Evolutionary conservation across 2,329 filamentous ascomycete genomes (phyloP).

Genomic region (Verticillium nonalfalfae): DNA sequence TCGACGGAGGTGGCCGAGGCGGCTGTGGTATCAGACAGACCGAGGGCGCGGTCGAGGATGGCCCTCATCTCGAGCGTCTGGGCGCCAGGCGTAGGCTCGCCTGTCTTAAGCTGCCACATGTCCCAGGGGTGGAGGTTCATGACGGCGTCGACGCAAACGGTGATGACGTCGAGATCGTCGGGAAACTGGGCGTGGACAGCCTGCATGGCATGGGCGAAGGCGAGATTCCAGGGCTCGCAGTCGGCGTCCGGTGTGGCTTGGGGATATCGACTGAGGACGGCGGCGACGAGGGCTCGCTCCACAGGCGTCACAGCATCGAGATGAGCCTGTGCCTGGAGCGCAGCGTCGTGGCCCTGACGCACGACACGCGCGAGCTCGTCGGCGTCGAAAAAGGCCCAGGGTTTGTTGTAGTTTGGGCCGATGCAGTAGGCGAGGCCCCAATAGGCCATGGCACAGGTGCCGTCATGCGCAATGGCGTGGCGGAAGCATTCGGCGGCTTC

Average conservation of each 20-base stretch:
- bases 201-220: conserved; percentile 42
- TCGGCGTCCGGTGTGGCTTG: conserved; percentile 38
- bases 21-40: conserved; percentile 24
- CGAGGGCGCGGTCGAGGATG: conserved; percentile 39
- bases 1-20: conserved; percentile 16
- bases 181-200: conserved; percentile 26
- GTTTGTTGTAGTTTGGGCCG: conserved; percentile 73
- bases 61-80: conserved; percentile 18
- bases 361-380: conserved; percentile 49
- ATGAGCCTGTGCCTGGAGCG: conserved; percentile 33
- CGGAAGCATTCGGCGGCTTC: conserved; percentile 62
- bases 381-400: conserved; percentile 65
- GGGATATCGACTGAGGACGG: conserved; percentile 57
- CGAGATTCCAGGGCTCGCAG: conserved; percentile 47
- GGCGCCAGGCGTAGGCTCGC: conserved; percentile 13
- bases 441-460: conserved; percentile 53
- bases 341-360: conserved; percentile 37
- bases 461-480: conserved; percentile 47
- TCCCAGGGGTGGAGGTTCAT: conserved; percentile 43
- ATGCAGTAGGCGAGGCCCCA: conserved; percentile 67
- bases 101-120: conserved; percentile 32
- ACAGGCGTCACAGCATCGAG: conserved; percentile 32
- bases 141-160: conserved; percentile 33
- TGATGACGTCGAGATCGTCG: conserved; percentile 29
- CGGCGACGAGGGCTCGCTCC: conserved; percentile 58